These are phyloP conservation scores for Elongisporangium anandrum DNA, from an alignment of 352 stramenopile genomes.

Conservation along the genomic window DNA sequence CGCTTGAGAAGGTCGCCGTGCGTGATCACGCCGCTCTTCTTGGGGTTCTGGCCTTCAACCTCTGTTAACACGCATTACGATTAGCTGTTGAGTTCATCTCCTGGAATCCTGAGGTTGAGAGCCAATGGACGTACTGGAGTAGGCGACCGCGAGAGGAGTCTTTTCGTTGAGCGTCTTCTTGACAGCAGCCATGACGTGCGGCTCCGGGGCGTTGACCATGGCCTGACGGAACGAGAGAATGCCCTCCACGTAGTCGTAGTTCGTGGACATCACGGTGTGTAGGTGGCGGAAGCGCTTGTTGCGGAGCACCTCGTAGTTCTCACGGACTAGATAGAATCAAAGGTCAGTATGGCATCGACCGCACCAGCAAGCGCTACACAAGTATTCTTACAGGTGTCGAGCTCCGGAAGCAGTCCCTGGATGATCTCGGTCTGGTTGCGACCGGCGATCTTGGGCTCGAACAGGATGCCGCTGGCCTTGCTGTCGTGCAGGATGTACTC, in stretches of 20 bases:
- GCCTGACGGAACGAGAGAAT: constrained; percentile 79
- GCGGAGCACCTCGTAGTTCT: constrained; percentile 58
- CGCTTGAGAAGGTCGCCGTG: constrained; percentile 81
- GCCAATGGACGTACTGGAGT: constrained; percentile 55
- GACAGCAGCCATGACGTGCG: constrained; percentile 50
- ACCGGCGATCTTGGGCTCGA: constrained; percentile 77
- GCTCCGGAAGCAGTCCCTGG: constrained; percentile 66
- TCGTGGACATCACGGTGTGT: constrained; percentile 84
- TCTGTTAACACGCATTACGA: constrained; percentile 24
- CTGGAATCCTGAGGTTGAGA: neutral
- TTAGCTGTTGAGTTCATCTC: neutral
- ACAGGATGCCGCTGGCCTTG: constrained; percentile 73
- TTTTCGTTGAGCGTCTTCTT: constrained; percentile 60
- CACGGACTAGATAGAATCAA: constrained; percentile 35
- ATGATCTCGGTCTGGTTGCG: constrained; percentile 76
- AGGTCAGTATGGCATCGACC: neutral
- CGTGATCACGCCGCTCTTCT: constrained; percentile 74
- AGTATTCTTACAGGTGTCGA: constrained; percentile 52
- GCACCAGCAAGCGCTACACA: neutral
- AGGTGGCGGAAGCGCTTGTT: constrained; percentile 77
- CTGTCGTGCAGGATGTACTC: constrained; percentile 80
- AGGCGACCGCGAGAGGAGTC: constrained; percentile 70
- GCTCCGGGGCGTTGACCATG: constrained; percentile 76
- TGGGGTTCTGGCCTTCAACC: constrained; percentile 68
- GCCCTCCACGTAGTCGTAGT: constrained; percentile 61